Base-by-base conservation (phyloP, 2,329 filamentous ascomycete species). In the Paraconiothyrium brasiliense region DNA sequence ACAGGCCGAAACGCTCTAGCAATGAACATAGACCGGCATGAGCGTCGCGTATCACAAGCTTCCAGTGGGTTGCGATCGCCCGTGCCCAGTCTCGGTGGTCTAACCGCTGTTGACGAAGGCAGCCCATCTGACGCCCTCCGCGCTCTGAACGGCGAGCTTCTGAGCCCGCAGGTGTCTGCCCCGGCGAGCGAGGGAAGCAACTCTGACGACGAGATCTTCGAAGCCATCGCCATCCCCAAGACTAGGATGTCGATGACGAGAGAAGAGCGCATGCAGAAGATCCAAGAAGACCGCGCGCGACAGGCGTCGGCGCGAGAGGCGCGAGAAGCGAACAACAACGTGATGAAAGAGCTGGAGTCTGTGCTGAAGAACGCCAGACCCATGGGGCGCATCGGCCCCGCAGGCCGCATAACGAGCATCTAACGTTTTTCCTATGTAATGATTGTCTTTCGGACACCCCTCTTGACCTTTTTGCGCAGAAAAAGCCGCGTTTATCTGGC, bases 321-420 rank as follows among this genome's bases (percentile, higher is more conserved):
- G 73, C 83, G 88, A 48, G 93, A 97, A 64, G 91, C 92, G 11
- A 96, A 89, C 65, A 92, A 89, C 47, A 92, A 91, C 69, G 97
- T 99, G 92, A 85, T 99, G 65, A 89, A 91, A 65, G 95, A 99
- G 80, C 84, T 99, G 61, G 93, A 97, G 81, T 94, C 92, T 64
- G 89, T 99, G 62, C 96, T 98, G 46, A 76, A 74, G 20, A 37
- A 35, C 56, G 61, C 79, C 22, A 58, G 77, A 37, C 75, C 76
- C 5, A 30, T 30, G 27, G 34, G 72, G 46, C 60, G 75, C 14
- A 67, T 65, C 11, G 65, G 64, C 8, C 69, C 74, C 3, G 67
- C 70, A 7, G 69, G 62, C 22, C 69, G 75, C 61, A 67, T 76
- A 37, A 76, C 75, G 61, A 78, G 76, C 63, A 65, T 78, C 44